Percentiles rank a stretch among this genome's conserved stretches.
phyloP scores from a whole-genome alignment of 202 grass and related monocot genomes.

The Zizania palustris region DNA sequence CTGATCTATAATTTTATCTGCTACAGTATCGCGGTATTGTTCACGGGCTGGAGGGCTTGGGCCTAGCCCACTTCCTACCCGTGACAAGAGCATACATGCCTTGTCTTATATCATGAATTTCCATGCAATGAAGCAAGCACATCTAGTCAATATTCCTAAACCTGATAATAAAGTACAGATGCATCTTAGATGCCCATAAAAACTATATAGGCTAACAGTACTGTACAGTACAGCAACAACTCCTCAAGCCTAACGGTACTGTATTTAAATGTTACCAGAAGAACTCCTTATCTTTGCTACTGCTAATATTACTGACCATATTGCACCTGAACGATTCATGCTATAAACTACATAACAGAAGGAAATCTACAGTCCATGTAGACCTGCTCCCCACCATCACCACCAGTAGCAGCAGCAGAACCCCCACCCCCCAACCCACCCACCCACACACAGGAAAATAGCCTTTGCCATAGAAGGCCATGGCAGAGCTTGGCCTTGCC shows the following conservation, averaged over 20 bases:
- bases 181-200: background rate
- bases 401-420: no score
- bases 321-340: background rate
- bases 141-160: slow-evolving; percentile 15
- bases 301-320: background rate
- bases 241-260: background rate
- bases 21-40: no score
- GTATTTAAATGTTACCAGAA: background rate
- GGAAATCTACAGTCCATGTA: background rate
- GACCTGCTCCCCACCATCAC: background rate
- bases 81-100: background rate
- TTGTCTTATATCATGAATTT: background rate
- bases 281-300: background rate
- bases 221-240: background rate
- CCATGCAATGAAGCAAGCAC: background rate
- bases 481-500: background rate
- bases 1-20: no score
- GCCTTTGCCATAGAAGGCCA: background rate
- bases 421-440: no score
- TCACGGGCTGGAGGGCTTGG: no score
- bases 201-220: background rate
- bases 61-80: no score
- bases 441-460: background rate
- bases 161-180: slow-evolving; percentile 12
- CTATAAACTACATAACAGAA: background rate